A percentile compares a stretch with the other conserved stretches of the same genome.
phyloP scores from a whole-genome alignment of 331 rosid species.

The Ulmus americana region DNA sequence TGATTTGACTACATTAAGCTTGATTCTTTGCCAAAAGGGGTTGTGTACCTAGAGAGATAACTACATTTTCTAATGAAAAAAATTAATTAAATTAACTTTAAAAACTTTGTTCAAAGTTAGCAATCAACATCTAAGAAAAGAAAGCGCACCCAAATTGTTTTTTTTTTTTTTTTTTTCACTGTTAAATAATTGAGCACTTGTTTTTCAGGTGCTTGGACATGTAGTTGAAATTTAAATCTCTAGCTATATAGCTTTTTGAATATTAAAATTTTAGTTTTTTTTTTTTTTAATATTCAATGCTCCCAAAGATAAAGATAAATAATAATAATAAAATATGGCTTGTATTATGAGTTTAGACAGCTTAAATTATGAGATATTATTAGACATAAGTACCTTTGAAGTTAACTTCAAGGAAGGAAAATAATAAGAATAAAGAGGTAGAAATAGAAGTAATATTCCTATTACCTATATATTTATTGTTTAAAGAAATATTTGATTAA shows the following conservation, averaged over 20 bases:
- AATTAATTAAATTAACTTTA: background rate
- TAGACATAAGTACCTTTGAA: background rate
- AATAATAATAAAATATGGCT: background rate
- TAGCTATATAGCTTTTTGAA: background rate
- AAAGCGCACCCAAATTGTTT: constrained; percentile 17
- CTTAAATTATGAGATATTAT: background rate
- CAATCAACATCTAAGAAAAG: constrained; percentile 22
- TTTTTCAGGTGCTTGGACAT: constrained; percentile 13
- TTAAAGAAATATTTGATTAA: background rate
- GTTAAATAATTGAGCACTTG: constrained; percentile 24
- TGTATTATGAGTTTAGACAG: background rate
- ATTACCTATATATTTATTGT: background rate
- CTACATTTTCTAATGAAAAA: background rate
- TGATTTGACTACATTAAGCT: constrained; percentile 7
- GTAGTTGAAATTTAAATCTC: background rate
- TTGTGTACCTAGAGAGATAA: background rate
- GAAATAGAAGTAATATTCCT: background rate
- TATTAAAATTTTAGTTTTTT: background rate
- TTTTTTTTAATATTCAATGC: background rate
- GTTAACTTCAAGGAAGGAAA: background rate
- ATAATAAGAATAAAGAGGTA: background rate
- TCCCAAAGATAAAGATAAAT: background rate
- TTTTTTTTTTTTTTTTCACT: background rate
- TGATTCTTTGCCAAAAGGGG: background rate
- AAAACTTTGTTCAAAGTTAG: constrained; percentile 11